Evolutionary conservation across 1,139 yeast genomes (phyloP), one percentile per base, ranked within the genome.

Genomic region (Yamadazyma diospyri): DNA sequence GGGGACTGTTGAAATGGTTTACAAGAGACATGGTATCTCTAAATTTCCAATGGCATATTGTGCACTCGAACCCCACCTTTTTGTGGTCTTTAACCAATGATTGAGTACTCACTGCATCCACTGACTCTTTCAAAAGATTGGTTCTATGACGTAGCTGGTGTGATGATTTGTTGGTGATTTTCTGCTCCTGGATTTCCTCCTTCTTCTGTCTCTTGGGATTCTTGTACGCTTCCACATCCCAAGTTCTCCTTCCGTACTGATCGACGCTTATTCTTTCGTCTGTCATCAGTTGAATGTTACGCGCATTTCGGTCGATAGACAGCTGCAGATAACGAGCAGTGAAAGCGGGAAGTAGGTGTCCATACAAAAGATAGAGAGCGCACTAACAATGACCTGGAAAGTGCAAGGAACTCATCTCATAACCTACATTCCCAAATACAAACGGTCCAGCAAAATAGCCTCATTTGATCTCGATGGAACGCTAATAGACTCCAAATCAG

Each of bases 61-160:
- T 85, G 57, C 97, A 89, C 47, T 77, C 74, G 55, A 88, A 88
- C 2, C 96, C 96, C 43, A 83, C 83, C 29, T 87, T 87, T 32
- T 77, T 69, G 16, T 47, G 43, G 1, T 64, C 61, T 27, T 52
- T 51, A 22, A 69, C 56, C 9, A 69, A 42, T 16, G 65, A 67
- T 40, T 58, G 63, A 7, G 50, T 51, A 28, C 59, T 57, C 5
- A 69, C 65, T 0, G 71, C 58, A 23, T 48, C 45, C 9, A 68
- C 42, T 55, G 64, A 64, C 16, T 52, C 48, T 6, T 29, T n/a
- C 3, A 36, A 4, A 10, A 36, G 20, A 13, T 32, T 29, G 10
- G 29, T 22, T 12, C 29, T 25, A 18, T 36, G 31, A 12, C 32
- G 27, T 4, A 36, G 5, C 8, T 36, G 39, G n/a, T 12, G 23